Conservation (phyloP, 495 filamentous ascomycete species). For the Apodospora peruviana region DNA sequence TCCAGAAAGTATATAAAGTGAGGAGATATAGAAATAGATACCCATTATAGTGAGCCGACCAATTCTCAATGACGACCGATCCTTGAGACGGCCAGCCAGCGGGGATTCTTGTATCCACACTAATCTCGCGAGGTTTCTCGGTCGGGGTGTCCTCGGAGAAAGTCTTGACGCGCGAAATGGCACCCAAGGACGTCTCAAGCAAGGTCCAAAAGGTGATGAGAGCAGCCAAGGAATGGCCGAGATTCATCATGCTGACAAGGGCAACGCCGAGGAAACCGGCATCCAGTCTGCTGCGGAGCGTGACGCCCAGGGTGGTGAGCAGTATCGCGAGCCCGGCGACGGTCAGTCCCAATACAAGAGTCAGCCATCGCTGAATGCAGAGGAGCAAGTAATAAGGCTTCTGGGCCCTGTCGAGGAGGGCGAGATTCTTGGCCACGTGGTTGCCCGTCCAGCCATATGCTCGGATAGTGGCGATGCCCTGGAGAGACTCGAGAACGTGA, state of each 20-base stretch:
- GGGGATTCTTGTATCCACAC: neutral
- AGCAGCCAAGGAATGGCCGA: neutral
- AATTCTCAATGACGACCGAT: neutral
- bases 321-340: slow-evolving; percentile 1
- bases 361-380: slow-evolving; percentile 5
- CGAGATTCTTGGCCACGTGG: slow-evolving; percentile 1
- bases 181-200: slow-evolving; percentile 4
- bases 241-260: slow-evolving; percentile 1
- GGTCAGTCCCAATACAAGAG: slow-evolving; percentile 1
- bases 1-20: no score
- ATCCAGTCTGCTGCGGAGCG: slow-evolving; percentile 1
- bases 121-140: neutral
- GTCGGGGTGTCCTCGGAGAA: slow-evolving; percentile 4
- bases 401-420: slow-evolving; percentile 3
- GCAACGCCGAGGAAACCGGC: slow-evolving; percentile 4
- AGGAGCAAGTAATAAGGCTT: slow-evolving; percentile 4
- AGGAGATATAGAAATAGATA: neutral
- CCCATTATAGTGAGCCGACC: slow-evolving; percentile 1
- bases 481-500: slow-evolving; percentile 5
- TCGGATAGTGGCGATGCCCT: slow-evolving; percentile 4
- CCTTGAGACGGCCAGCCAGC: slow-evolving; percentile 1
- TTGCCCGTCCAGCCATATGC: slow-evolving; percentile 1
- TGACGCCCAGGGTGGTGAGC: slow-evolving; percentile 2
- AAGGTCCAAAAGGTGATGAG: slow-evolving; percentile 3
- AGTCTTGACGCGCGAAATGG: slow-evolving; percentile 3